Percentiles rank a stretch among this genome's conserved stretches.
Conservation (phyloP, 2,329 filamentous ascomycete genomes). For the Penicillium palitans region DNA sequence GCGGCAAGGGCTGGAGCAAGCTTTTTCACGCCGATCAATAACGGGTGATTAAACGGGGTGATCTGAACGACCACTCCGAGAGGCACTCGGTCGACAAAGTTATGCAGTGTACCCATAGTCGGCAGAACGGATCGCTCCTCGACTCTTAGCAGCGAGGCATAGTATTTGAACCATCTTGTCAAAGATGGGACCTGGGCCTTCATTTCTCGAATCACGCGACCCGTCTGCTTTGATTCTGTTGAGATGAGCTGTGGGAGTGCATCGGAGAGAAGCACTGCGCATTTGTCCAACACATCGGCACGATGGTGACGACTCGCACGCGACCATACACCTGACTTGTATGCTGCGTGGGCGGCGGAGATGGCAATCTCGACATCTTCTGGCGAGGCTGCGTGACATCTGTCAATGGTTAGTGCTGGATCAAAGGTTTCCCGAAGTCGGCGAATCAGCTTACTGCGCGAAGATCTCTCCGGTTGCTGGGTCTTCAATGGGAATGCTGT, state of each 20-base stretch:
- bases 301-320: constrained; percentile 21
- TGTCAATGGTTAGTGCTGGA: constrained; percentile 8
- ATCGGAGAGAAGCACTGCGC: constrained; percentile 15
- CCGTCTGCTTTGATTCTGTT: constrained; percentile 68
- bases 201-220: constrained; percentile 69
- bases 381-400: constrained; percentile 20
- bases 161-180: constrained; percentile 67
- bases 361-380: constrained; percentile 19
- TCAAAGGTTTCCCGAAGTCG: background rate
- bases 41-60: constrained; percentile 43
- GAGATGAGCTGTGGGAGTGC: constrained; percentile 57
- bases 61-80: constrained; percentile 44
- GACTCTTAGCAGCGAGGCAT: constrained; percentile 65
- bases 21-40: constrained; percentile 42
- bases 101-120: constrained; percentile 50
- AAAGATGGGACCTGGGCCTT: constrained; percentile 63
- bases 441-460: constrained; percentile 12
- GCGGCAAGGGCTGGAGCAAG: constrained; percentile 43
- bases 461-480: constrained; percentile 23
- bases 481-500: constrained; percentile 21
- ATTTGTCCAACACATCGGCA: constrained; percentile 25
- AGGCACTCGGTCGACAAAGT: constrained; percentile 39
- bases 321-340: constrained; percentile 23
- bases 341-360: constrained; percentile 13
- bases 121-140: constrained; percentile 67